These are phyloP conservation scores for Ceratocystis smalleyi DNA, from an alignment of 2,329 filamentous ascomycete genomes.

Conservation along the genomic window DNA sequence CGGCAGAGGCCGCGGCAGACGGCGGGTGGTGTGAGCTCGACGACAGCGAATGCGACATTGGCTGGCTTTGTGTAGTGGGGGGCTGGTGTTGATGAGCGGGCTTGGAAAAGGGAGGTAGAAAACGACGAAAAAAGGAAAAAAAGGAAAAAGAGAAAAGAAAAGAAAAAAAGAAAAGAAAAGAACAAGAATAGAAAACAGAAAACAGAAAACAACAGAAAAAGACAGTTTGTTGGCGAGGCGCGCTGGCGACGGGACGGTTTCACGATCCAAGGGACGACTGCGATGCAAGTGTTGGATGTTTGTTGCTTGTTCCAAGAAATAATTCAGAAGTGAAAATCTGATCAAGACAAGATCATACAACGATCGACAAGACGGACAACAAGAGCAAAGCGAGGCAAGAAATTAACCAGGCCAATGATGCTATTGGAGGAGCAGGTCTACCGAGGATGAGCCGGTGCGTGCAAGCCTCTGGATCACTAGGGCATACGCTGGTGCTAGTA, in stretches of 20 bases:
- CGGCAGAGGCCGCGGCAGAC: background rate
- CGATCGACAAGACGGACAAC: constrained; percentile 15
- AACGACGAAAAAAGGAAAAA: constrained; percentile 50
- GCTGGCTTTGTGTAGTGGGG: background rate
- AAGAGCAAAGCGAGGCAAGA: background rate
- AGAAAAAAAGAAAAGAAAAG: constrained; percentile 25
- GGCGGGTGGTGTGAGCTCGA: background rate
- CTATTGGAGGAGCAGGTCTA: background rate
- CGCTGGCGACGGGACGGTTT: no score
- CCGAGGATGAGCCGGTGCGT: background rate
- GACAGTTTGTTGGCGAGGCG: no score
- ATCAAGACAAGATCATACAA: no score
- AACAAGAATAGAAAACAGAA: background rate
- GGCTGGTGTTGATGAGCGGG: background rate
- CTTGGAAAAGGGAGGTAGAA: constrained; percentile 66
- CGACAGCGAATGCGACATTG: constrained; percentile 12
- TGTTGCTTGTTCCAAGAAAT: no score
- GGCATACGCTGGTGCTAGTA: background rate
- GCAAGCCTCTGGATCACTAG: background rate
- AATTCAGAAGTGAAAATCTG: no score
- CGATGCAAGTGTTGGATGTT: no score
- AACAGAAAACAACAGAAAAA: background rate
- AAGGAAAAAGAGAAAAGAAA: constrained; percentile 56
- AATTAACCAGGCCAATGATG: background rate
- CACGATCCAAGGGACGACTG: no score